Evolutionary conservation across 331 rosid species (phyloP).

Genomic region (Acacia pycnantha): DNA sequence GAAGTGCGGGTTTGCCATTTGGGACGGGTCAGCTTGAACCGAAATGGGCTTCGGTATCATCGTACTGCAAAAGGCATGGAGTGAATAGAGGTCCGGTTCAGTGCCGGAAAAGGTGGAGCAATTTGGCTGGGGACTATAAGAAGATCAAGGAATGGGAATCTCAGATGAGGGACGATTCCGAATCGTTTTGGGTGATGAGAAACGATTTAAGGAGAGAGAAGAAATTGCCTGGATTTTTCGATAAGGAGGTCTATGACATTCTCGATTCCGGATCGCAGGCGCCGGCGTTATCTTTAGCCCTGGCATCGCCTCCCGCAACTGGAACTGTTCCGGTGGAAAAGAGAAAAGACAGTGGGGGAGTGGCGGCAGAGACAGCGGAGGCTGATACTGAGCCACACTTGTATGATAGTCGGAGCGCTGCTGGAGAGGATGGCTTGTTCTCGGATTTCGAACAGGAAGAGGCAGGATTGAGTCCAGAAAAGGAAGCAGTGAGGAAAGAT

Average conservation of each 20-base stretch:
- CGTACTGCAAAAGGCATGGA: slow-evolving; percentile 84
- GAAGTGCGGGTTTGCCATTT: slow-evolving; percentile 47
- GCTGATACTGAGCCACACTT: slow-evolving; percentile 44
- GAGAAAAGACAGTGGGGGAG: slow-evolving; percentile 13
- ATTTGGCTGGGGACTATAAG: slow-evolving; percentile 92
- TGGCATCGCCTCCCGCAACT: slow-evolving; percentile 23
- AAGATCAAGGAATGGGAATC: slow-evolving; percentile 97
- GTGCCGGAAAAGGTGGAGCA: slow-evolving; percentile 99
- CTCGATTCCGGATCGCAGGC: slow-evolving; percentile 61
- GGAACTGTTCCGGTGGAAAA: slow-evolving; percentile 16
- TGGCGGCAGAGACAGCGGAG: slow-evolving; percentile 29
- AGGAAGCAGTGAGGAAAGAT: slow-evolving; percentile 41
- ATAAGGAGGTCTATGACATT: slow-evolving; percentile 84
- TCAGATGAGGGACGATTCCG: slow-evolving; percentile 68
- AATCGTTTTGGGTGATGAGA: slow-evolving; percentile 96
- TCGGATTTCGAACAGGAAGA: slow-evolving; percentile 86
- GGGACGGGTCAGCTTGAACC: slow-evolving; percentile 77
- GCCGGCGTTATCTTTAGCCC: slow-evolving; percentile 30
- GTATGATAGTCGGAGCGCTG: slow-evolving; percentile 65
- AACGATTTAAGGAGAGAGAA: slow-evolving; percentile 90
- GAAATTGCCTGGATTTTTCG: slow-evolving; percentile 89
- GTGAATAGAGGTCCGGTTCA: slow-evolving; percentile 96
- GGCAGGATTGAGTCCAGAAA: slow-evolving; percentile 49
- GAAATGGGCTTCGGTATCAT: slow-evolving; percentile 86
- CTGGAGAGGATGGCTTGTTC: slow-evolving; percentile 76